A percentile compares a stretch with the other conserved stretches of the same genome.
phyloP scores from a whole-genome alignment of 2,329 filamentous ascomycete genomes.

The Ilyonectria destructans region DNA sequence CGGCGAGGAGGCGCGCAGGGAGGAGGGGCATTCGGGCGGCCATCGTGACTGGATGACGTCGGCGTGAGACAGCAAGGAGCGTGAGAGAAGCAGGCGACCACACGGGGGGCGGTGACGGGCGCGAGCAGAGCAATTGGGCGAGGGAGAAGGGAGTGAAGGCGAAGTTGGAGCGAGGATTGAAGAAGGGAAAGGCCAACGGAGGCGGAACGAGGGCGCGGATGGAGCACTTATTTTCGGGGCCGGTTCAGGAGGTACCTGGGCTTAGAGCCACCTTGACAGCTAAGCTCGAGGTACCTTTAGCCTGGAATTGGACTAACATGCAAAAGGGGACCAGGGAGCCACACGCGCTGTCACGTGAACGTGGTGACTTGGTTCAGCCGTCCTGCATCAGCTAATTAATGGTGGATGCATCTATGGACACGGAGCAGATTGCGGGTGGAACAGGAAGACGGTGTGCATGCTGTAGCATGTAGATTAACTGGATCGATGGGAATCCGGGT shows the following conservation, averaged over 20 bases:
- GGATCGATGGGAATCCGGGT: no score
- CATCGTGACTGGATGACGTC: slow-evolving; percentile 46
- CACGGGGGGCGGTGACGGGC: slow-evolving; percentile 34
- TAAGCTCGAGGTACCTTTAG: background rate
- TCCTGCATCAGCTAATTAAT: no score
- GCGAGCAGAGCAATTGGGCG: slow-evolving; percentile 26
- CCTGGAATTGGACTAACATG: no score
- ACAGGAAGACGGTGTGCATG: no score
- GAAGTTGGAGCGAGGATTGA: background rate
- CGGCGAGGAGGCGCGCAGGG: slow-evolving; percentile 48
- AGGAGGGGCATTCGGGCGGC: slow-evolving; percentile 52
- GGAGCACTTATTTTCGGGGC: slow-evolving; percentile 16
- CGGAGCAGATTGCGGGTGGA: no score
- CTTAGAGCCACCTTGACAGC: slow-evolving; percentile 17
- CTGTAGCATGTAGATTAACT: no score
- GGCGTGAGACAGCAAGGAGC: slow-evolving; percentile 5
- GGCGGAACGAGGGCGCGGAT: slow-evolving; percentile 7
- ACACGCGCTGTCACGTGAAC: no score
- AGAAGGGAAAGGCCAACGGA: slow-evolving; percentile 2
- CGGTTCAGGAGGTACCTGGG: slow-evolving; percentile 22
- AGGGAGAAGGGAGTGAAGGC: slow-evolving; percentile 14
- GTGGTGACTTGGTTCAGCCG: no score
- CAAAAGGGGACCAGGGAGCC: no score
- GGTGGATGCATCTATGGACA: no score
- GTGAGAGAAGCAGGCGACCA: slow-evolving; percentile 29